Evolutionary conservation across 192 early-diverging fungal genomes (phyloP).

Genomic region (Coemansia sp.): DNA sequence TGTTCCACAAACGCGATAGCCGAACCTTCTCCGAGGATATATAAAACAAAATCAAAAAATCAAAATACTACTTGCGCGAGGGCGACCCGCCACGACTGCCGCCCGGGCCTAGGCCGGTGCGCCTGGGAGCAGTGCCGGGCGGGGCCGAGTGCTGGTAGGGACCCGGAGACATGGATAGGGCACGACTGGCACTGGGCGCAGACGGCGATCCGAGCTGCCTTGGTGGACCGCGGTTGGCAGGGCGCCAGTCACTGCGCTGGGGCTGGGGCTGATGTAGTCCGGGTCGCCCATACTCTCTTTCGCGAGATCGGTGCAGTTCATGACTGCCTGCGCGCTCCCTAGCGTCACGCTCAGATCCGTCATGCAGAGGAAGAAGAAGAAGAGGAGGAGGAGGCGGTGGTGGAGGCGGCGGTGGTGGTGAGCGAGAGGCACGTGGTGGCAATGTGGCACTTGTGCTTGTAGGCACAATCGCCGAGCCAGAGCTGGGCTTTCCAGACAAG

Average conservation of each 20-base stretch:
- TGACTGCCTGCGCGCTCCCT: not conserved
- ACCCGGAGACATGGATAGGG: constrained; percentile 18
- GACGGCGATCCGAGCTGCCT: constrained; percentile 24
- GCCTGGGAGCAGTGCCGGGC: not conserved
- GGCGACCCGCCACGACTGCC: constrained; percentile 38
- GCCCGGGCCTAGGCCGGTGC: constrained; percentile 14
- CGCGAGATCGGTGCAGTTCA: constrained; percentile 20
- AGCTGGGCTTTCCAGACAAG: not conserved
- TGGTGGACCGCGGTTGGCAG: constrained; percentile 20
- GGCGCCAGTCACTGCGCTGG: constrained; percentile 33
- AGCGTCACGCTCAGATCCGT: not conserved
- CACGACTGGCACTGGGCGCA: constrained; percentile 6
- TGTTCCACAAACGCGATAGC: not conserved
- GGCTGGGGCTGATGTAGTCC: constrained; percentile 4
- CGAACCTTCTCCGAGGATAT: not conserved
- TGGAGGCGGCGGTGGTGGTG: constrained; percentile 23
- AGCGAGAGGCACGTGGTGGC: constrained; percentile 9
- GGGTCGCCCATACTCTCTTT: constrained; percentile 2
- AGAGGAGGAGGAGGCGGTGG: constrained; percentile 15
- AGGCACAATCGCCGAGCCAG: not conserved
- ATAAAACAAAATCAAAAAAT: not conserved
- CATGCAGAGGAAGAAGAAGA: constrained; percentile 7
- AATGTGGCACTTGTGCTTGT: not conserved
- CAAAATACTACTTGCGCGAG: constrained; percentile 15
- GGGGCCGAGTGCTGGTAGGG: constrained; percentile 13